Base-by-base conservation (phyloP, 2,329 filamentous ascomycete species). In the Cladosporium oxysporum region DNA sequence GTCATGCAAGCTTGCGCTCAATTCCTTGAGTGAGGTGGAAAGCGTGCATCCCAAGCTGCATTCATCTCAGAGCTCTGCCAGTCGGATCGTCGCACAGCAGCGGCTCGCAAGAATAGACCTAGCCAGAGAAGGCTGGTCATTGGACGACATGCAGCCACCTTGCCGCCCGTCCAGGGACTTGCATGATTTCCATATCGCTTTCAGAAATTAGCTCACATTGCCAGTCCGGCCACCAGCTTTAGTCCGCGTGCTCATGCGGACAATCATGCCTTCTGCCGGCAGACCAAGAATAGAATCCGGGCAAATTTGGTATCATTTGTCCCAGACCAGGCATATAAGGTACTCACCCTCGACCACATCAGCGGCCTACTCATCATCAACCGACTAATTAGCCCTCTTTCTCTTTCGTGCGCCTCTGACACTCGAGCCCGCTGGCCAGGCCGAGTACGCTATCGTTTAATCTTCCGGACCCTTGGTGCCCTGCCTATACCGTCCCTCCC, bases 241-340 rank as follows among this genome's bases (percentile, higher is more conserved):
- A 49, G 31, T 59, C 58, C 47, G 58, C 44, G 31, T 52, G 55
- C 55, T 52, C 55, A 52, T 60, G 55, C 63, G 55, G 58, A n/a
- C 63, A 35, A 33, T 18, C 35, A 53, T 60, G 58, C 33, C 57
- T 41, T 33, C 57, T 52, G 31, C 33, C 63, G 31, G 44, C 28
- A 44, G 29, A 79, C 81, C 79, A 82, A 81, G 78, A 82, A 83
- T 83, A 83, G 81, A 81, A 78, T 70, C 70, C 61, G 67, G 68
- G 64, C 65, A 69, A 75, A 73, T 78, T 78, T 73, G 70, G 66
- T 66, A 69, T 67, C 74, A 75, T 79, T 82, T 76, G 76, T 73
- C 75, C 73, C 67, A 75, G 76, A 79, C 69, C 73, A 79, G 71
- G 76, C 75, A 80, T 82, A 82, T 82, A 83, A 82, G 79, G 77